Evolutionary conservation across 2,329 filamentous ascomycete species (phyloP).

Genomic region (Ascochyta lentis): DNA sequence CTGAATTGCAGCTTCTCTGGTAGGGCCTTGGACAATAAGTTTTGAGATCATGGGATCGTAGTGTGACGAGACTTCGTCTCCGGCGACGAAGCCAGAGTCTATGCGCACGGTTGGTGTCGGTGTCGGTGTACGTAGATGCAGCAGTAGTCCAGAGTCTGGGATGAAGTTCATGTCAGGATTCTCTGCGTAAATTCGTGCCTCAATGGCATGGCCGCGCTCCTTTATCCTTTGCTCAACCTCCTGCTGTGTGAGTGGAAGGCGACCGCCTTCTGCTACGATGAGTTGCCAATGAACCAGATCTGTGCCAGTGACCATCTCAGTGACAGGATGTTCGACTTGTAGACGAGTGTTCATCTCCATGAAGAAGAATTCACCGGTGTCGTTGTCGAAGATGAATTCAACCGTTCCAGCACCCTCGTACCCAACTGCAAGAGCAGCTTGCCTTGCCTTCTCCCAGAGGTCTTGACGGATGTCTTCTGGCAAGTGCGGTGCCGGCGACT

Average conservation of each 20-base stretch:
- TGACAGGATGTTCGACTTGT: conserved; percentile 97
- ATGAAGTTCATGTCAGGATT: conserved; percentile 91
- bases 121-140: conserved; percentile 79
- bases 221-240: conserved; percentile 74
- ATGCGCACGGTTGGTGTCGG: conserved; percentile 79
- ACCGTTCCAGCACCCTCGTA: conserved; percentile 73
- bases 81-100: conserved; percentile 89
- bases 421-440: conserved; percentile 67
- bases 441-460: conserved; percentile 69
- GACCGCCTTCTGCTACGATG: conserved; percentile 76
- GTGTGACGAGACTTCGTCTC: conserved; percentile 89
- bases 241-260: conserved; percentile 69
- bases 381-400: conserved; percentile 74
- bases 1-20: conserved; percentile 79
- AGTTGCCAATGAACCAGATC: conserved; percentile 97
- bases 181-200: conserved; percentile 96
- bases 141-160: conserved; percentile 86
- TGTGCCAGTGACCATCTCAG: conserved; percentile 76
- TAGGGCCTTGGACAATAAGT: conserved; percentile 85
- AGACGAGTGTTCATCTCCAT: conserved; percentile 82
- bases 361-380: conserved; percentile 70
- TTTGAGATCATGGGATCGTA: conserved; percentile 99
- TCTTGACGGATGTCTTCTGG: conserved; percentile 66
- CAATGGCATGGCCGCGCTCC: conserved; percentile 83
- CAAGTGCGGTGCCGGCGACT: conserved; percentile 69